phyloP scores from a whole-genome alignment of 345 rosid species.

The Lepidium aucheri region DNA sequence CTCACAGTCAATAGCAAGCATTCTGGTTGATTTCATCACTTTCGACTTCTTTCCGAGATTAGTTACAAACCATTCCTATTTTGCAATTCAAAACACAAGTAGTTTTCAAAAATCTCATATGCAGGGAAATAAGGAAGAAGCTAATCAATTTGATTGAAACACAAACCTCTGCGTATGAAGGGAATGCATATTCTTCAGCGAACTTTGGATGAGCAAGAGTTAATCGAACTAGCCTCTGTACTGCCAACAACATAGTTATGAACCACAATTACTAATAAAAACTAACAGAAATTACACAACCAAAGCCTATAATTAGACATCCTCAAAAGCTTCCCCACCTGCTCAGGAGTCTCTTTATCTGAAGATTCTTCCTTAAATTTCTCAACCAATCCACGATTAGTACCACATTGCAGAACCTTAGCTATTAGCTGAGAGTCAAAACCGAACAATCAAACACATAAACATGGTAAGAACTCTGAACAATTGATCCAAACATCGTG shows the following conservation, averaged over 20 bases:
- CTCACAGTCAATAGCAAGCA: constrained; percentile 95
- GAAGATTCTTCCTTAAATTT: constrained; percentile 31
- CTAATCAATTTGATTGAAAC: not conserved
- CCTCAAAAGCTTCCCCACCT: constrained; percentile 31
- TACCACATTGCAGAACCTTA: constrained; percentile 34
- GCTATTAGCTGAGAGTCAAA: constrained; percentile 36
- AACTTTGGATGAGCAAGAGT: constrained; percentile 54
- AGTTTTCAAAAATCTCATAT: not conserved
- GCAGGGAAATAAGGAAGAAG: not conserved
- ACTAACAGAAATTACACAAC: not conserved
- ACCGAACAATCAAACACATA: not conserved
- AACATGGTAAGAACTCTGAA: not conserved
- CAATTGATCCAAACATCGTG: not conserved
- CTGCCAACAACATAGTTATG: constrained; percentile 38
- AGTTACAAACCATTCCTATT: constrained; percentile 69
- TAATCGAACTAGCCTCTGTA: constrained; percentile 69
- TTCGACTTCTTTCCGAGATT: constrained; percentile 36
- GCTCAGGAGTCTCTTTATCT: constrained; percentile 47
- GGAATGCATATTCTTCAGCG: constrained; percentile 46
- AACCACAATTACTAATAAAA: not conserved
- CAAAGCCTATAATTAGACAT: not conserved
- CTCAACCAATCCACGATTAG: constrained; percentile 36
- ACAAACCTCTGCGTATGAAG: constrained; percentile 54
- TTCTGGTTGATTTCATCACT: constrained; percentile 32
- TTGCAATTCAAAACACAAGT: not conserved